Percentiles rank a stretch among this genome's conserved stretches.
phyloP scores from a whole-genome alignment of 163 green algal genomes.

The Scenedesmus sp. region DNA sequence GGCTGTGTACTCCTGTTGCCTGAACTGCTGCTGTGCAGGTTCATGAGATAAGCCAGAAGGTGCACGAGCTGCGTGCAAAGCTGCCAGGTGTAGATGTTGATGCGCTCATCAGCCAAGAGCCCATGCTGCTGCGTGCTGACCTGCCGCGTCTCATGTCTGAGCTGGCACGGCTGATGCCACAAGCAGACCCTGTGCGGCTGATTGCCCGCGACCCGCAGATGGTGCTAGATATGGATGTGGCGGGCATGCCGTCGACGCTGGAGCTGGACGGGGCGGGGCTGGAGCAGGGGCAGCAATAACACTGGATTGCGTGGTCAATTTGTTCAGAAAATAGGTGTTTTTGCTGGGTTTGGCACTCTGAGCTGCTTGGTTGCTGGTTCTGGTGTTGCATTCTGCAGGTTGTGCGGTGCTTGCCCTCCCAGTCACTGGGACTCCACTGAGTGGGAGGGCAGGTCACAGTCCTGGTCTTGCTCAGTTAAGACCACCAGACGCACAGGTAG shows the following conservation, averaged over 20 bases:
- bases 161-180: conserved; percentile 37
- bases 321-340: not conserved
- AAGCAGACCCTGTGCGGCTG: conserved; percentile 34
- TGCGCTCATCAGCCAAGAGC: conserved; percentile 33
- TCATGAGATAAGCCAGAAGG: not conserved
- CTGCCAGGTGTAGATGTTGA: conserved; percentile 49
- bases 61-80: conserved; percentile 23
- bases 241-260: conserved; percentile 37
- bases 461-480: not conserved
- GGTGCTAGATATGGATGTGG: conserved; percentile 48
- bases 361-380: too few relatives aligned
- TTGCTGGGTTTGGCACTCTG: too few relatives aligned
- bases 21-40: conserved; percentile 12
- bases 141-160: conserved; percentile 46
- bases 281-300: conserved; percentile 11
- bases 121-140: conserved; percentile 48
- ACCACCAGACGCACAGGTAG: too few relatives aligned
- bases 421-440: not conserved
- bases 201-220: conserved; percentile 42
- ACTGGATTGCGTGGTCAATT: too few relatives aligned
- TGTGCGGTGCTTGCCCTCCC: too few relatives aligned
- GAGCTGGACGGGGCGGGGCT: conserved; percentile 42
- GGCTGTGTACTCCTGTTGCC: not conserved
- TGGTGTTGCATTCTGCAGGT: too few relatives aligned
- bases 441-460: not conserved